These are phyloP conservation scores for Pseudohalonectria lignicola DNA, from an alignment of 2,329 filamentous ascomycete genomes.

Conservation along the genomic window DNA sequence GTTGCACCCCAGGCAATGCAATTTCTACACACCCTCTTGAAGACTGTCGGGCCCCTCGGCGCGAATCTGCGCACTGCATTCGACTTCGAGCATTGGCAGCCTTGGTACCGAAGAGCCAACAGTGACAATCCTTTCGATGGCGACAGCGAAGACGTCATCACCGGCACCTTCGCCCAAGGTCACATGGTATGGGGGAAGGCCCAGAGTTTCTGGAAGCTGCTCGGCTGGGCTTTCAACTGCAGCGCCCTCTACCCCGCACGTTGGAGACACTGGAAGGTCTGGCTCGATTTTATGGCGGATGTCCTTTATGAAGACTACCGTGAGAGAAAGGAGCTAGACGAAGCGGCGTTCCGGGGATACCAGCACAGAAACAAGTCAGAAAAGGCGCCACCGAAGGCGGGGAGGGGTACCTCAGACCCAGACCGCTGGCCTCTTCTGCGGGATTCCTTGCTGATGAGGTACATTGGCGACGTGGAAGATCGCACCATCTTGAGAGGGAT, in stretches of 20 bases:
- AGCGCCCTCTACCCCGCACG: conserved; percentile 59
- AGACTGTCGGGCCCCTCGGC: conserved; percentile 56
- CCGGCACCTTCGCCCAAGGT: conserved; percentile 48
- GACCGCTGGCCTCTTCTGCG: conserved; percentile 29
- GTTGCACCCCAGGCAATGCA: conserved; percentile 56
- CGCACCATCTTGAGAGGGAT: conserved; percentile 34
- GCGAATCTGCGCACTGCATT: conserved; percentile 65
- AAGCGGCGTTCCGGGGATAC: conserved; percentile 16
- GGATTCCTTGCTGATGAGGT: conserved; percentile 50
- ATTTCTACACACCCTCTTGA: conserved; percentile 58
- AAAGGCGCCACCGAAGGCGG: too few relatives aligned
- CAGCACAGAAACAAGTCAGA: too few relatives aligned
- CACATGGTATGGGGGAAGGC: conserved; percentile 64
- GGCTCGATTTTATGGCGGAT: conserved; percentile 71
- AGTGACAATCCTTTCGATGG: conserved; percentile 14
- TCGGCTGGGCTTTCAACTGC: conserved; percentile 93
- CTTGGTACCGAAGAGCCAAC: neutral
- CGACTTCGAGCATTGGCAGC: conserved; percentile 39
- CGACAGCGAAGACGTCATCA: conserved; percentile 40
- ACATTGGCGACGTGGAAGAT: conserved; percentile 28
- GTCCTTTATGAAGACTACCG: conserved; percentile 62
- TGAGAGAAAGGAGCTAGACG: conserved; percentile 41
- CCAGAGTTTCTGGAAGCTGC: conserved; percentile 77
- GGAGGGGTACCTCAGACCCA: too few relatives aligned
- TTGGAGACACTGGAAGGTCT: conserved; percentile 73